A percentile compares a stretch with the other conserved stretches of the same genome.
These are phyloP conservation scores for Pseudocercospora cruenta DNA, from an alignment of 2,329 filamentous ascomycete genomes.

Conservation along the genomic window DNA sequence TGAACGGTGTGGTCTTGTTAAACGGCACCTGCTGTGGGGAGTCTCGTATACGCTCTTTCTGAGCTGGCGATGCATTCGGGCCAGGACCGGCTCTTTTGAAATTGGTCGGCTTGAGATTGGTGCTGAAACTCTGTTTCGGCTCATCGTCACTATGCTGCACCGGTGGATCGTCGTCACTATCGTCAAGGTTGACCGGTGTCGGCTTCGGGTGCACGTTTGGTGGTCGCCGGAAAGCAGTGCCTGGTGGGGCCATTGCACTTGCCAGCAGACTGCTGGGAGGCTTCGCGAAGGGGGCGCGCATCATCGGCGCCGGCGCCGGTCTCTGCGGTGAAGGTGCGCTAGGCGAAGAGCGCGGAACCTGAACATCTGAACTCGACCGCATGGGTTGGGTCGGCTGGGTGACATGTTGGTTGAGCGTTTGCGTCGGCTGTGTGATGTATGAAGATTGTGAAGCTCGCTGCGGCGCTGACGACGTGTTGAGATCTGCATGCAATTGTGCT, in stretches of 20 bases:
- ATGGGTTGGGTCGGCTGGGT: conserved; percentile 56
- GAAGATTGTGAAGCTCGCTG: conserved; percentile 23
- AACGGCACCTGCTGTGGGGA: conserved; percentile 27
- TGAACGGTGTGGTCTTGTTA: conserved; percentile 15
- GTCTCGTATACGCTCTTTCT: conserved; percentile 29
- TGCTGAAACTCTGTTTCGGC: conserved; percentile 45
- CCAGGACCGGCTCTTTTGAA: conserved; percentile 52
- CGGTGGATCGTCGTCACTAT: conserved; percentile 53
- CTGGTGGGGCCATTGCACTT: conserved; percentile 72
- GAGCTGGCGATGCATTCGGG: conserved; percentile 38
- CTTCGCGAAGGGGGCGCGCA: conserved; percentile 32
- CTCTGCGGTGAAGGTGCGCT: conserved; percentile 45
- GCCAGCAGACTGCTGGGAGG: conserved; percentile 51
- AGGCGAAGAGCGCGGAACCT: conserved; percentile 86
- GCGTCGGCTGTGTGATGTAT: conserved; percentile 56
- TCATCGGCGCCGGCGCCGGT: conserved; percentile 26
- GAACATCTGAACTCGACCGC: conserved; percentile 56
- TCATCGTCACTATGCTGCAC: conserved; percentile 37
- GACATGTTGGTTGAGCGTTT: conserved; percentile 30
- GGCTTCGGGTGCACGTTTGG: conserved; percentile 30
- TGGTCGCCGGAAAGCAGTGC: conserved; percentile 67
- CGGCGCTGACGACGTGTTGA: conserved; percentile 19
- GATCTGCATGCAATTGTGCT: conserved; percentile 29
- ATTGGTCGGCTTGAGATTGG: conserved; percentile 64
- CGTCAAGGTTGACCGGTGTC: conserved; percentile 27